A percentile compares a stretch with the other conserved stretches of the same genome.
Conservation (phyloP, 495 filamentous ascomycete genomes). For the Barbatosphaeria neglecta region DNA sequence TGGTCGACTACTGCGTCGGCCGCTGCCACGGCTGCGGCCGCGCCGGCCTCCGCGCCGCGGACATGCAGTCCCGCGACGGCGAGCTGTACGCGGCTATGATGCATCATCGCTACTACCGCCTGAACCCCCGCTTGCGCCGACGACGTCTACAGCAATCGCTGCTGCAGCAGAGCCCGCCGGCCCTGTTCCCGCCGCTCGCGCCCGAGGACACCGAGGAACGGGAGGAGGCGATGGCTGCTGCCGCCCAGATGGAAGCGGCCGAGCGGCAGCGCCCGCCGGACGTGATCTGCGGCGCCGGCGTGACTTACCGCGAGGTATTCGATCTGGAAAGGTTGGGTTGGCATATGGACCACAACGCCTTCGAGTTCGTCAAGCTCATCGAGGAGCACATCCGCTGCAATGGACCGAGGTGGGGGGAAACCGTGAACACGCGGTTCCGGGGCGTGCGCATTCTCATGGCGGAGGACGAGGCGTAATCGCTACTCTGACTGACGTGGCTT, state of each 20-base stretch:
- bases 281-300: neutral
- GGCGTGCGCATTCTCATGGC: no score
- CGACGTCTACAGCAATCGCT: neutral
- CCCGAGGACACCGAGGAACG: neutral
- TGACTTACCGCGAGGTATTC: slow-evolving; percentile 2
- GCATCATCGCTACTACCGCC: neutral
- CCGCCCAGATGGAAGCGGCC: no score
- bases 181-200: no score
- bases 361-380: neutral
- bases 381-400: neutral
- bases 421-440: no score
- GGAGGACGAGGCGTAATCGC: no score
- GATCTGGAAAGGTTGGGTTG: slow-evolving; percentile 1
- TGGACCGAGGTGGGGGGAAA: neutral
- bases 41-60: neutral
- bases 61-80: neutral
- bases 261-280: neutral
- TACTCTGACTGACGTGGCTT: no score
- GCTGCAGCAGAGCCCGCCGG: neutral
- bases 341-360: neutral
- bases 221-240: no score
- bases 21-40: neutral
- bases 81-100: neutral
- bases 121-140: neutral
- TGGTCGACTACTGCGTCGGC: slow-evolving; percentile 1